A percentile compares a stretch with the other conserved stretches of the same genome.
Evolutionary conservation across 768 basidiomycete species (phyloP).

Genomic region (Austroboletus festivus): DNA sequence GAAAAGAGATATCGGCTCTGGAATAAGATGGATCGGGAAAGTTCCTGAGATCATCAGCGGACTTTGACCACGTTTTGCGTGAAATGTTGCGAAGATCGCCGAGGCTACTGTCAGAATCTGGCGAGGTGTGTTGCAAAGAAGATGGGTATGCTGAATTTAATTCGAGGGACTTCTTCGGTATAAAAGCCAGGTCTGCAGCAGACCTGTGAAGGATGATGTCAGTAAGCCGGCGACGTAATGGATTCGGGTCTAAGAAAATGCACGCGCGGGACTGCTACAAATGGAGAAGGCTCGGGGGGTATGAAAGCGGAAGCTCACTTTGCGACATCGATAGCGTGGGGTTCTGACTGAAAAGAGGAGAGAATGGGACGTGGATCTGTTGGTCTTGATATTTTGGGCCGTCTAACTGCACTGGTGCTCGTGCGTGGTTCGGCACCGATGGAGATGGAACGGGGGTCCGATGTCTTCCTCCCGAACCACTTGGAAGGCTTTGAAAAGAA

Average conservation of each 20-base stretch:
- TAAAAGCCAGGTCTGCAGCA: slow-evolving; percentile 57
- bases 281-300: not conserved
- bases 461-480: slow-evolving; percentile 67
- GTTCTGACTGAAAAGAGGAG: slow-evolving; percentile 41
- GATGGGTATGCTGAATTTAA: slow-evolving; percentile 32
- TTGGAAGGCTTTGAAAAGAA: slow-evolving; percentile 65
- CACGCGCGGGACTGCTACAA: slow-evolving; percentile 6
- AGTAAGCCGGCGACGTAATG: slow-evolving; percentile 14
- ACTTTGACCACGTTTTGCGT: slow-evolving; percentile 73
- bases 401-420: slow-evolving; percentile 49
- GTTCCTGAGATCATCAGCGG: slow-evolving; percentile 73
- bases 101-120: slow-evolving; percentile 36
- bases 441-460: slow-evolving; percentile 45
- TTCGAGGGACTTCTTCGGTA: slow-evolving; percentile 44
- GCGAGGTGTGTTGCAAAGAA: slow-evolving; percentile 30
- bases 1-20: slow-evolving; percentile 48
- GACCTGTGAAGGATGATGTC: slow-evolving; percentile 45
- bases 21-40: slow-evolving; percentile 36
- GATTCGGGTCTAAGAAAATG: not conserved
- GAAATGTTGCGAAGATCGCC: slow-evolving; percentile 72
- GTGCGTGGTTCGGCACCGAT: slow-evolving; percentile 44
- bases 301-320: slow-evolving; percentile 42
- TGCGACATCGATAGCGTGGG: slow-evolving; percentile 45
- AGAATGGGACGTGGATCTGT: slow-evolving; percentile 79
- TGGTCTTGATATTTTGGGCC: slow-evolving; percentile 81